phyloP scores from a whole-genome alignment of 2,329 filamentous ascomycete genomes.

The Botrytis pseudocinerea region DNA sequence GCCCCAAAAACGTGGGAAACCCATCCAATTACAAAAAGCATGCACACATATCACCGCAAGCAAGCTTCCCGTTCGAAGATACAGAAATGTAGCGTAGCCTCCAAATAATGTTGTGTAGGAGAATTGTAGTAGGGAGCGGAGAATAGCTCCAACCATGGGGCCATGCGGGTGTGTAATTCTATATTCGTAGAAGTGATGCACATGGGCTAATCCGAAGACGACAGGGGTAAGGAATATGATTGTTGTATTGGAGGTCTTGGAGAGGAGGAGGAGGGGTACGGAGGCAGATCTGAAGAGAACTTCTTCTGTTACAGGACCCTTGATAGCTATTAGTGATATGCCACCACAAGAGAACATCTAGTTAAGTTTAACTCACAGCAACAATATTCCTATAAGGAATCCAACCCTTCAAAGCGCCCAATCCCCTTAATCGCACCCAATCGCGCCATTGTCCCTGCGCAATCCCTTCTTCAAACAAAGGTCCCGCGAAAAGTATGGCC shows the following conservation, averaged over 20 bases:
- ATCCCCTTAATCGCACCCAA: constrained; percentile 58
- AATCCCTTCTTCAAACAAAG: constrained; percentile 76
- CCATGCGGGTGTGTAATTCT: constrained; percentile 74
- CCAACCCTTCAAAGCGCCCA: constrained; percentile 70
- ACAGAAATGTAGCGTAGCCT: constrained; percentile 88
- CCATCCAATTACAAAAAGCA: constrained; percentile 89
- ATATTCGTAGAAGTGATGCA: constrained; percentile 97
- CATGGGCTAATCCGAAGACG: constrained; percentile 88
- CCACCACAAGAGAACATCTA: not conserved
- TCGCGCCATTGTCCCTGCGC: constrained; percentile 69
- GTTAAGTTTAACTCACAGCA: constrained; percentile 59
- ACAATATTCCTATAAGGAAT: constrained; percentile 84
- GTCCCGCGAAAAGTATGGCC: constrained; percentile 76
- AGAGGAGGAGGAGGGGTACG: constrained; percentile 77
- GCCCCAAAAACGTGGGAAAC: constrained; percentile 84
- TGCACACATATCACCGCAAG: constrained; percentile 75
- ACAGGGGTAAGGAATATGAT: constrained; percentile 83
- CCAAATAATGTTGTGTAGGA: constrained; percentile 91
- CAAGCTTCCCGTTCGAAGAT: constrained; percentile 80
- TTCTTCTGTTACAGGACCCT: constrained; percentile 88
- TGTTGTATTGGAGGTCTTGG: constrained; percentile 50
- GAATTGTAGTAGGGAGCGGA: constrained; percentile 80
- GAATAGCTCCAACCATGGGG: constrained; percentile 60
- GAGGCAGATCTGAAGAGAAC: constrained; percentile 88
- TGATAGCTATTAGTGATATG: not conserved